These are phyloP conservation scores for Boletellus ananiceps DNA, from an alignment of 768 basidiomycete genomes.

Conservation along the genomic window DNA sequence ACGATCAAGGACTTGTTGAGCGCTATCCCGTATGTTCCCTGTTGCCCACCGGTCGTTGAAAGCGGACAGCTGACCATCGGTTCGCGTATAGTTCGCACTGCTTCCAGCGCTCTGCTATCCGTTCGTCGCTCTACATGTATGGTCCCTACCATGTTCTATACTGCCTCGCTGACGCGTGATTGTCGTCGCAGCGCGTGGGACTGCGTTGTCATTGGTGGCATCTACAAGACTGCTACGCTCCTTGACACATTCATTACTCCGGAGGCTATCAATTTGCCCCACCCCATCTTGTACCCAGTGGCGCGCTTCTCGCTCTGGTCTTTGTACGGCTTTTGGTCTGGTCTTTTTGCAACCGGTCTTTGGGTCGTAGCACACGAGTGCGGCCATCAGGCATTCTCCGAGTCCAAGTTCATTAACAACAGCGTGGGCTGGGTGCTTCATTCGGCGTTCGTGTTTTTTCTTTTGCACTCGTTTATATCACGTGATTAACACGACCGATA, in stretches of 20 bases:
- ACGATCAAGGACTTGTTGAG: constrained; percentile 83
- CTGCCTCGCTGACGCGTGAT: constrained; percentile 11
- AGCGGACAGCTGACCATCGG: neutral
- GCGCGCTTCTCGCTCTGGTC: constrained; percentile 71
- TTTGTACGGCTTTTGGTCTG: constrained; percentile 74
- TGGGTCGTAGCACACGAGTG: constrained; percentile 96
- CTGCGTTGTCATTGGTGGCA: constrained; percentile 55
- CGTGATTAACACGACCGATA: constrained; percentile 16
- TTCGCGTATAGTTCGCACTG: constrained; percentile 62
- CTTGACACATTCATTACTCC: constrained; percentile 62
- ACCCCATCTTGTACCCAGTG: constrained; percentile 57
- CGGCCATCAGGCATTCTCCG: constrained; percentile 94
- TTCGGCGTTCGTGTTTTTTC: constrained; percentile 57
- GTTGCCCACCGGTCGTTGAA: constrained; percentile 1
- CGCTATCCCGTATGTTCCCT: constrained; percentile 67
- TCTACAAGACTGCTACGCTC: constrained; percentile 65
- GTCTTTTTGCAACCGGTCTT: constrained; percentile 85
- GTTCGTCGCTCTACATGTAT: constrained; percentile 75
- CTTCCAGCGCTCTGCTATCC: constrained; percentile 82
- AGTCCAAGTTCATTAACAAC: constrained; percentile 90
- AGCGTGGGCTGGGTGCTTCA: constrained; percentile 89
- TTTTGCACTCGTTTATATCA: constrained; percentile 4
- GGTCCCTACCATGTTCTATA: constrained; percentile 18
- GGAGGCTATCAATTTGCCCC: constrained; percentile 47
- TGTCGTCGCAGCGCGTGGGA: constrained; percentile 61